Base-by-base conservation (phyloP, 2,329 filamentous ascomycete species). In the Fusarium ramigenum region DNA sequence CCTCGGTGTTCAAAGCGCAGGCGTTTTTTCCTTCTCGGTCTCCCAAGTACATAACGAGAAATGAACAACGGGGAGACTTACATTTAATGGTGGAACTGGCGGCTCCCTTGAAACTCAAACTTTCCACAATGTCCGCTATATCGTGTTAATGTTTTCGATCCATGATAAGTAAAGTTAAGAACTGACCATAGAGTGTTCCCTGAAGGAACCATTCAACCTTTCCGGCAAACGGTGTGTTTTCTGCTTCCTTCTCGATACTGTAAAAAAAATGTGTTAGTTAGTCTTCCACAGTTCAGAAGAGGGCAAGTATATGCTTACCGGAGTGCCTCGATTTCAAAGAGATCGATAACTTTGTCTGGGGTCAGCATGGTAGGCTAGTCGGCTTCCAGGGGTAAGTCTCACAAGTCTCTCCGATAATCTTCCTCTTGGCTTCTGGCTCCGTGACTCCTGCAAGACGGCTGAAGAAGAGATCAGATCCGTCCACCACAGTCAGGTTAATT, bases 91-190 rank as follows among this genome's bases (percentile, higher is more conserved):
- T 53, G 23, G 50, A 67, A 47, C 65, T 68, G 46, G 63, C 63
- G 28, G 66, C 63, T 61, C 63, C 66, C 50, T 69, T 69, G 58
- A 68, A 69, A 67, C 66, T 67, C 70, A 70, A 58, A 47, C 50
- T 53, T 53, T 53, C 50, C 19, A 53, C 50, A 39, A 53, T 53
- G 10, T 53, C 32, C 50, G 50, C 50, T 53, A n/a, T 25, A 53
- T 21, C 19, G 19, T 42, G 50, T 54, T 14, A 40, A n/a, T 42
- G 4, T 40, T 28, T n/a, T 18, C 34, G 14, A 37, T 36, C 36
- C 21, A 23, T 58, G 18, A 16, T 50, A 43, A 32, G 39, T 18
- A 37, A 54, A 64, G 36, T 47, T 23, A 43, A 63, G 34, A 49
- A 40, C 58, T 37, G 36, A 63, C 49, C 59, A 42, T 54, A 54